Evolutionary conservation across 179 eudicot genomes (phyloP).

Genomic region (Drosera spatulata): DNA sequence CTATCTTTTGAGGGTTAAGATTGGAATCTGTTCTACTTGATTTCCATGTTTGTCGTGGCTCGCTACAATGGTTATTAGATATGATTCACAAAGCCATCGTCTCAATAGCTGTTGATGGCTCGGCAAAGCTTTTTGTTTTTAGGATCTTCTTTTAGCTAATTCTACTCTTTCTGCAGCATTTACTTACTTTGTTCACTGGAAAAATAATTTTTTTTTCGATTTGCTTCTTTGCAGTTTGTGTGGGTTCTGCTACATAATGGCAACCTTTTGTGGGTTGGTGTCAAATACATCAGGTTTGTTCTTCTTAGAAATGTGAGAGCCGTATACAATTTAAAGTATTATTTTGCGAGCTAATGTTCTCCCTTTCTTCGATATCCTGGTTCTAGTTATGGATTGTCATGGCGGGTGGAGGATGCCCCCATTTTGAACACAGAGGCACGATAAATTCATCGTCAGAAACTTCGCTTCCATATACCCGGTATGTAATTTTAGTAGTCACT

Average conservation of each 20-base stretch:
- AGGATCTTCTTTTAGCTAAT: too few relatives aligned
- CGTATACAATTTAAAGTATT: background rate
- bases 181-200: too few relatives aligned
- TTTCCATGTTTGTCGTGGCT: too few relatives aligned
- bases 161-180: too few relatives aligned
- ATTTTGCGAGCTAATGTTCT: background rate
- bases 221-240: background rate
- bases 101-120: too few relatives aligned
- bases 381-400: background rate
- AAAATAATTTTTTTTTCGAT: background rate
- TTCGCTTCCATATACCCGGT: background rate
- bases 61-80: too few relatives aligned
- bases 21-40: too few relatives aligned
- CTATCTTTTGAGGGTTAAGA: too few relatives aligned
- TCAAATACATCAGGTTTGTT: background rate
- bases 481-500: background rate
- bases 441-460: background rate
- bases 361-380: background rate
- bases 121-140: too few relatives aligned
- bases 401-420: background rate
- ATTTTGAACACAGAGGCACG: background rate
- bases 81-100: too few relatives aligned
- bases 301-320: background rate
- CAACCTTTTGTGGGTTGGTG: conserved; percentile 2
- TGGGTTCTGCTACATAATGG: background rate